Base-by-base conservation (phyloP, 164 flowering plant genomes). In the Amborella trichopoda region DNA sequence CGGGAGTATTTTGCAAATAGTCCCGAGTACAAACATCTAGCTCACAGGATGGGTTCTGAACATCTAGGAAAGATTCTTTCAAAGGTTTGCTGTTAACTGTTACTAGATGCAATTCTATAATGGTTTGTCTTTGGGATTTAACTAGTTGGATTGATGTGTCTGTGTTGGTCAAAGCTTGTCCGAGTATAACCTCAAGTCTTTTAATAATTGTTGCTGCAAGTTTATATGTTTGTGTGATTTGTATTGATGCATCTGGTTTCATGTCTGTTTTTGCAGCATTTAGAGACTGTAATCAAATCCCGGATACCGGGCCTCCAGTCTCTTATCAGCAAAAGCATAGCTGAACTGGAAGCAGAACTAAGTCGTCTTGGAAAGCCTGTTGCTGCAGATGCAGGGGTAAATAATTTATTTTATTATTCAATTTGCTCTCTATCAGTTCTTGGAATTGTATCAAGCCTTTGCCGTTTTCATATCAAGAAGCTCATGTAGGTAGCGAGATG, bases 301-400 rank as follows among this genome's bases (percentile, higher is more conserved):
- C 68, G 67, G 23, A 83, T 83, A 48, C 94, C 94, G 14, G 78
- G 88, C 50, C 62, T 83, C 42, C 94, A 83, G 63, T 75, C 88
- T 40, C 85, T 83, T 47, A 78, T 83, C 23, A 74, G 49, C 54
- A 78, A 76, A 62, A 80, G 83, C 23, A 66, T 80, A 28, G 53
- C 52, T 38, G 94, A 83, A 47, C 74, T 83, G 34, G 88, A 83
- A 64, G 14, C 75, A 46, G 94, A 83, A 48, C 55, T 80, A 49
- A 68, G 64, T 52, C 85, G 83, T 42, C 75, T 76, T 44, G 88
- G 94, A 56, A 83, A 78, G 74, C 85, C 88, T 36, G 55, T 83
- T 61, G 80, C 94, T 26, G 40, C 83, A 40, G 88, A 83, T 70
- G 79, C 85, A 21, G 94, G 94, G 45, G 94, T 83, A 76, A 72